Percentiles rank a stretch among this genome's conserved stretches.
Evolutionary conservation across 1,139 yeast species (phyloP).

Genomic region (Kodamaea arcana): DNA sequence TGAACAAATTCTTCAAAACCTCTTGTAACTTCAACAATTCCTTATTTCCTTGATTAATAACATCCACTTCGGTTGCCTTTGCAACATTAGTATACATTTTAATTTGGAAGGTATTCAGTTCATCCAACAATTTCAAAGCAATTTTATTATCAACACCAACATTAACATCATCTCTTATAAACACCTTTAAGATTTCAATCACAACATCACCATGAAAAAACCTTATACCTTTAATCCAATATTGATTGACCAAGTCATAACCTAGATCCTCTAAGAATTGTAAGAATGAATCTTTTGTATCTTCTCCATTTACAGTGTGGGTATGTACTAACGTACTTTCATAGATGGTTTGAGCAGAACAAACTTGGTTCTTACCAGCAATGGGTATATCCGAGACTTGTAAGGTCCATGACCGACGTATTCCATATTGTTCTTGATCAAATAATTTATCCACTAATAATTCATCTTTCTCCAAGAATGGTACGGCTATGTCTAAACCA

Average conservation of each 20-base stretch:
- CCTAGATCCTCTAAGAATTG: slow-evolving; percentile 65
- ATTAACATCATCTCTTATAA: slow-evolving; percentile 36
- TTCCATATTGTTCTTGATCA: slow-evolving; percentile 16
- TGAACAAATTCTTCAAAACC: slow-evolving; percentile 62
- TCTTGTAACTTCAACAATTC: slow-evolving; percentile 59
- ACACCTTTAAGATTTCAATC: slow-evolving; percentile 55
- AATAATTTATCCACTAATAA: slow-evolving; percentile 29
- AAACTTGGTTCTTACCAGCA: slow-evolving; percentile 70
- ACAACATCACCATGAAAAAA: slow-evolving; percentile 63
- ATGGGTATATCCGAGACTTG: slow-evolving; percentile 80
- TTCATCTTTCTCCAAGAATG: slow-evolving; percentile 19
- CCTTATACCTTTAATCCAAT: slow-evolving; percentile 61
- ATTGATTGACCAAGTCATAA: slow-evolving; percentile 62
- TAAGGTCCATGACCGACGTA: slow-evolving; percentile 51
- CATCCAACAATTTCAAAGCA: slow-evolving; percentile 47
- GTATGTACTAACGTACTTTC: slow-evolving; percentile 59
- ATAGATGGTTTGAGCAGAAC: slow-evolving; percentile 63
- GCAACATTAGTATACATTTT: slow-evolving; percentile 68
- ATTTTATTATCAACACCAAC: slow-evolving; percentile 21
- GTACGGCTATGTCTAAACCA: slow-evolving; percentile 24
- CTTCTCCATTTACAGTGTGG: slow-evolving; percentile 20
- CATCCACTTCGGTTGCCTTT: slow-evolving; percentile 71
- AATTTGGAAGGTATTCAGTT: slow-evolving; percentile 55
- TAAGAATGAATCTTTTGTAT: slow-evolving; percentile 32
- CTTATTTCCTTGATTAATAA: slow-evolving; percentile 60